Evolutionary conservation across 768 basidiomycete species (phyloP).

Genomic region (Mrakia hoshinonis): DNA sequence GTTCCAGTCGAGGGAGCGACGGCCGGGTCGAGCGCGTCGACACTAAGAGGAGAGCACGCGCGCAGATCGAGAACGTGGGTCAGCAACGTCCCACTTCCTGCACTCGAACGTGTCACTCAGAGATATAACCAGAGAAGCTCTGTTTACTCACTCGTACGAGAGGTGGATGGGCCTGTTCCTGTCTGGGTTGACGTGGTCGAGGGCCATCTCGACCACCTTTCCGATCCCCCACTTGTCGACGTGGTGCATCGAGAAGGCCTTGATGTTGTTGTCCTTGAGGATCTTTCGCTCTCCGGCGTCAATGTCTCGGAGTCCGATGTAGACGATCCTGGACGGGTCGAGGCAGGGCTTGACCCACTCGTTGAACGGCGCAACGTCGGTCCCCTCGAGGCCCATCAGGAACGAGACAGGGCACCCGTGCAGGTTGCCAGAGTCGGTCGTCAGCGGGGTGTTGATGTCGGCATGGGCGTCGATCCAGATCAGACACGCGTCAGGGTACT

Average conservation of each 20-base stretch:
- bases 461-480: slow-evolving; percentile 97
- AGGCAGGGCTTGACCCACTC: slow-evolving; percentile 36
- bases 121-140: neutral
- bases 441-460: slow-evolving; percentile 84
- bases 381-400: slow-evolving; percentile 54
- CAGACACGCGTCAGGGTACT: slow-evolving; percentile 55
- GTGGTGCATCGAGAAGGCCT: slow-evolving; percentile 86
- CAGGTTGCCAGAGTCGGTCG: slow-evolving; percentile 78
- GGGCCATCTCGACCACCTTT: slow-evolving; percentile 83
- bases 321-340: slow-evolving; percentile 24
- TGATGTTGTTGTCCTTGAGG: slow-evolving; percentile 68
- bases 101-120: too few species aligned
- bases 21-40: slow-evolving; percentile 55
- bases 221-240: slow-evolving; percentile 79
- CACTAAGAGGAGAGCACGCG: neutral
- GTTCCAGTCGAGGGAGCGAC: slow-evolving; percentile 68
- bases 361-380: slow-evolving; percentile 40
- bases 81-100: too few species aligned
- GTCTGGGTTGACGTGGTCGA: slow-evolving; percentile 83
- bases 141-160: slow-evolving; percentile 59
- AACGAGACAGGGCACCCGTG: slow-evolving; percentile 98
- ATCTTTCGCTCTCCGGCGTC: slow-evolving; percentile 82
- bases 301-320: slow-evolving; percentile 61
- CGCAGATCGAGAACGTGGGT: too few species aligned
- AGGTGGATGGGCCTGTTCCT: slow-evolving; percentile 81